These are phyloP conservation scores for Magnaporthales sp. DNA, from an alignment of 2,329 filamentous ascomycete genomes.

Conservation along the genomic window DNA sequence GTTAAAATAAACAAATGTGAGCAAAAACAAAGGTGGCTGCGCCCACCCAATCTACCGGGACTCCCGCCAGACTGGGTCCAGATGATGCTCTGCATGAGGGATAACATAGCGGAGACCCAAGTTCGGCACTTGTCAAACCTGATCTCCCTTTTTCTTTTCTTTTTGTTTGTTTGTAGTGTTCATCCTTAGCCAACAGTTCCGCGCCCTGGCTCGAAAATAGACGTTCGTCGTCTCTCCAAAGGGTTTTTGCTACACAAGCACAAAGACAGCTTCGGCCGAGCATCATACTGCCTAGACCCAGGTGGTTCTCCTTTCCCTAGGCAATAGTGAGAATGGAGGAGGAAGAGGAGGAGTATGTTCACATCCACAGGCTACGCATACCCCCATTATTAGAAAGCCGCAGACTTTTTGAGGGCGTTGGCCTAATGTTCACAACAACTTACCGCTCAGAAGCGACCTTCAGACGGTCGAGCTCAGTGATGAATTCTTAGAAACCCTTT, in stretches of 20 bases:
- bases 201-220: background rate
- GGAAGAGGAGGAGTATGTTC: background rate
- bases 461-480: slow-evolving; percentile 47
- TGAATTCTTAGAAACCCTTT: slow-evolving; percentile 48
- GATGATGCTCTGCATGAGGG: background rate
- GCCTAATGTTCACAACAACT: slow-evolving; percentile 5
- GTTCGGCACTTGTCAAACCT: background rate
- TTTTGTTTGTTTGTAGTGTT: background rate
- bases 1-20: too few species aligned
- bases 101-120: background rate
- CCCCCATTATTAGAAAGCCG: background rate
- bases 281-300: background rate
- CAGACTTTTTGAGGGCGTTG: background rate
- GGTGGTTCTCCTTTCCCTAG: background rate
- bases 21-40: background rate
- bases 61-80: background rate
- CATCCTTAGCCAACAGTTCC: background rate
- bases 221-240: background rate
- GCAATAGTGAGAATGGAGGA: background rate
- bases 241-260: background rate
- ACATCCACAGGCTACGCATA: background rate
- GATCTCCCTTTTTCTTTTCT: background rate
- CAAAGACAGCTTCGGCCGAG: background rate
- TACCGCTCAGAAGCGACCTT: slow-evolving; percentile 28
- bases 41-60: background rate